A percentile compares a stretch with the other conserved stretches of the same genome.
Evolutionary conservation across 768 basidiomycete species (phyloP).

Genomic region (Trametes meyenii): DNA sequence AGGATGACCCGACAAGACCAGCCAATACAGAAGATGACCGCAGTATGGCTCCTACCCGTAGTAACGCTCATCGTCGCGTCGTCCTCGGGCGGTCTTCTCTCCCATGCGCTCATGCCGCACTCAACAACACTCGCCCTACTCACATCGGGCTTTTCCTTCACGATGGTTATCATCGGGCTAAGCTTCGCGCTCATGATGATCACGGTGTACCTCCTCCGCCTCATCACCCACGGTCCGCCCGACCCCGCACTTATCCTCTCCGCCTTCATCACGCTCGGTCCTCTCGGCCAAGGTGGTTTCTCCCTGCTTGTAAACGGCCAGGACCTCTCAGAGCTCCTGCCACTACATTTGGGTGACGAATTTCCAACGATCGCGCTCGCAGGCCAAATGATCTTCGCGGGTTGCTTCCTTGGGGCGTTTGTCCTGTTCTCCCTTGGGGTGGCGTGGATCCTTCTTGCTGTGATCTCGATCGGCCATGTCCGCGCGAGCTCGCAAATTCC

Average conservation of each 20-base stretch:
- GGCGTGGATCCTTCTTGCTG: conserved; percentile 50
- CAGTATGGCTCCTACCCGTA: conserved; percentile 54
- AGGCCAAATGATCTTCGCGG: conserved; percentile 46
- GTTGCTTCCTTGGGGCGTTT: conserved; percentile 50
- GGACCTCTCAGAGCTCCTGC: conserved; percentile 39
- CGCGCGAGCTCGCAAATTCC: conserved; percentile 35
- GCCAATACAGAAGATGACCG: conserved; percentile 41
- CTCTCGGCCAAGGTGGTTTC: conserved; percentile 55
- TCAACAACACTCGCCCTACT: conserved; percentile 43
- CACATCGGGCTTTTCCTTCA: conserved; percentile 47
- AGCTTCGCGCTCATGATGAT: conserved; percentile 53
- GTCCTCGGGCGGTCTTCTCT: conserved; percentile 51
- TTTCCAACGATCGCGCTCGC: conserved; percentile 39
- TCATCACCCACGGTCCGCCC: conserved; percentile 45
- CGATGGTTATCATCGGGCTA: conserved; percentile 49
- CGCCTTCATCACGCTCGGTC: conserved; percentile 53
- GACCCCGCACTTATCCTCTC: conserved; percentile 44
- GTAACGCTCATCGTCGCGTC: conserved; percentile 57
- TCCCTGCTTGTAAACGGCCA: conserved; percentile 46
- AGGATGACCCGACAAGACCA: conserved; percentile 51
- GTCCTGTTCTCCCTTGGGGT: conserved; percentile 58
- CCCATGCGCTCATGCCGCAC: conserved; percentile 40
- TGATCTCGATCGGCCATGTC: conserved; percentile 41
- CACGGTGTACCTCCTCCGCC: conserved; percentile 48
- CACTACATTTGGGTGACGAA: conserved; percentile 33